Base-by-base conservation (phyloP, 2,329 filamentous ascomycete genomes). In the Hymenoscyphus scutula region DNA sequence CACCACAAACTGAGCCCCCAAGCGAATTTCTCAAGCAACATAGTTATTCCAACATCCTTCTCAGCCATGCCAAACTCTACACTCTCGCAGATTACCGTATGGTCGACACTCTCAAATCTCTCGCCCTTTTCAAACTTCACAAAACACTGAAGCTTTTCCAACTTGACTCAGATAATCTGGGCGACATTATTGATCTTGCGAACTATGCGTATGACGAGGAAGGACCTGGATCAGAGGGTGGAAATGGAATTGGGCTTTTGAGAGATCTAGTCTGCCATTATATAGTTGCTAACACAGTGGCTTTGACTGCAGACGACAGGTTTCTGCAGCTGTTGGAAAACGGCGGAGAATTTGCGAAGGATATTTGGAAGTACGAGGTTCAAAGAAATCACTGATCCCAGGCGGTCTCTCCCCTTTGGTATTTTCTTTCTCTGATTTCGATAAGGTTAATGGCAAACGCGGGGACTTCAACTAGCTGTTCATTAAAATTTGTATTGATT, bases 201-300 rank as follows among this genome's bases (percentile, higher is more conserved):
- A 59, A 58, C 32, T 66, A 60, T 58, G 65, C 23, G 17, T 67
- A 65, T 48, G 10, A 23, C 3, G 48, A 62, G 11, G 51, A 56
- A 8, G 56, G 54, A 6, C 29, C 17, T 48, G 41, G 15, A 23
- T 27, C 10, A 15, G 53, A 58, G 5, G 6, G 8, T 6, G 25
- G 56, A 11, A 30, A 25, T 13, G 57, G 29, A 19, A 60, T 62
- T 58, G 57, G 56, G 5, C 23, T 17, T 19, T 58, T 67, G 45
- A 66, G 59, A 41, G 48, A 23, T 38, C 23, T 67, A 19, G 55
- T 64, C 13, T 65, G 64, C 27, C 61, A 62, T 23, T 66, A 62
- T 45, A 57, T 63, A 54, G 64, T 55, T 27, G 17, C 3, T 1
- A 19, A 62, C 65, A 77, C 69, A 69, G 79, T 70, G 72, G 78